These are phyloP conservation scores for Blumeria hordei DNA, from an alignment of 2,329 filamentous ascomycete species.

Conservation along the genomic window DNA sequence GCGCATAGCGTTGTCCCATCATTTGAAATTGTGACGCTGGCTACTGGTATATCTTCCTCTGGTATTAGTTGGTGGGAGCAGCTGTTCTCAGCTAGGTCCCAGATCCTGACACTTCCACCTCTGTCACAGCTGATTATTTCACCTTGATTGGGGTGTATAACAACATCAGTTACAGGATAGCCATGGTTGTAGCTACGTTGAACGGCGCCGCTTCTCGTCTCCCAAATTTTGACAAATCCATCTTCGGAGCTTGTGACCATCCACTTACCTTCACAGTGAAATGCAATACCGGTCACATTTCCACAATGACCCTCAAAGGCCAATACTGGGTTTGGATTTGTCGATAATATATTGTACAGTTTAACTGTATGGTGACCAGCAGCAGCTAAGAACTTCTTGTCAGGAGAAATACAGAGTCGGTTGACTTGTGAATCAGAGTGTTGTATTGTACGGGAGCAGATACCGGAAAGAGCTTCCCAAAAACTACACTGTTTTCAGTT, in stretches of 20 bases:
- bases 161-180: slow-evolving; percentile 81
- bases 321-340: slow-evolving; percentile 81
- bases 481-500: slow-evolving; percentile 33
- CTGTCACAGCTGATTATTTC: slow-evolving; percentile 94
- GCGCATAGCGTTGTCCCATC: slow-evolving; percentile 85
- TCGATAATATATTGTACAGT: slow-evolving; percentile 94
- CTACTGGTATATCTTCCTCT: slow-evolving; percentile 81
- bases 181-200: slow-evolving; percentile 87
- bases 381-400: slow-evolving; percentile 76
- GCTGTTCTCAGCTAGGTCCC: slow-evolving; percentile 92
- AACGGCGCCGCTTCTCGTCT: slow-evolving; percentile 22
- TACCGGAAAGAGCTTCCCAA: slow-evolving; percentile 94
- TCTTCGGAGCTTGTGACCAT: slow-evolving; percentile 98
- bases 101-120: slow-evolving; percentile 76
- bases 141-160: slow-evolving; percentile 98
- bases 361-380: slow-evolving; percentile 69
- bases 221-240: slow-evolving; percentile 25
- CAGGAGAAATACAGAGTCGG: slow-evolving; percentile 89
- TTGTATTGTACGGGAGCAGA: slow-evolving; percentile 93
- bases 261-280: slow-evolving; percentile 98
- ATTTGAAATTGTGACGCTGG: slow-evolving; percentile 85
- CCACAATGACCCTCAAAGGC: slow-evolving; percentile 90
- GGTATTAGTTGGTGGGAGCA: slow-evolving; percentile 92
- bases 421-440: slow-evolving; percentile 98
- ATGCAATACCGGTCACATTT: slow-evolving; percentile 89